Percentiles rank a stretch among this genome's conserved stretches.
phyloP scores from a whole-genome alignment of 768 basidiomycete species.

The Amanita pallidorosea region DNA sequence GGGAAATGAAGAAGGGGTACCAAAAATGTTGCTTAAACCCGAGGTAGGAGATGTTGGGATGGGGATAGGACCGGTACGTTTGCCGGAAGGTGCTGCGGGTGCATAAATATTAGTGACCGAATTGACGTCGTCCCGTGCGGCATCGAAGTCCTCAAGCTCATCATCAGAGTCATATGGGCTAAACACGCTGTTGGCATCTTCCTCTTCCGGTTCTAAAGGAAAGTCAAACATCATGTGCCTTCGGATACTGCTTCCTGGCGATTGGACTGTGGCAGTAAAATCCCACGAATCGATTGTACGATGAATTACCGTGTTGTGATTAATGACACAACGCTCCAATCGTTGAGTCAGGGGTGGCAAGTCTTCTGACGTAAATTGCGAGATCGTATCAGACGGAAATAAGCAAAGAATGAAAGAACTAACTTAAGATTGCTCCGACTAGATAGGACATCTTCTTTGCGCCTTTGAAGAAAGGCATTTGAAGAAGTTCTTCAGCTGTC shows the following conservation, averaged over 20 bases:
- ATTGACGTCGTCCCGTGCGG: not conserved
- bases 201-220: not conserved
- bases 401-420: not conserved
- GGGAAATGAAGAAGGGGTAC: not conserved
- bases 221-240: not conserved
- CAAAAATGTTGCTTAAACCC: not conserved
- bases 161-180: conserved; percentile 3
- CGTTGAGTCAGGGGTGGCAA: conserved; percentile 65
- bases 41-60: not conserved
- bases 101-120: not conserved
- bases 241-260: conserved; percentile 10
- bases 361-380: conserved; percentile 27
- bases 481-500: conserved; percentile 65
- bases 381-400: not conserved
- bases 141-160: not conserved
- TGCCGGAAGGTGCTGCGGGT: not conserved
- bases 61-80: not conserved
- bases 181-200: conserved; percentile 1
- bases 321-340: conserved; percentile 53
- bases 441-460: conserved; percentile 76
- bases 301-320: conserved; percentile 18
- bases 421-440: conserved; percentile 64
- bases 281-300: conserved; percentile 76
- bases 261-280: conserved; percentile 43
- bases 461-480: conserved; percentile 66